A percentile compares a stretch with the other conserved stretches of the same genome.
Evolutionary conservation across 306 rosid species (phyloP).

Genomic region (Prunus armeniaca): DNA sequence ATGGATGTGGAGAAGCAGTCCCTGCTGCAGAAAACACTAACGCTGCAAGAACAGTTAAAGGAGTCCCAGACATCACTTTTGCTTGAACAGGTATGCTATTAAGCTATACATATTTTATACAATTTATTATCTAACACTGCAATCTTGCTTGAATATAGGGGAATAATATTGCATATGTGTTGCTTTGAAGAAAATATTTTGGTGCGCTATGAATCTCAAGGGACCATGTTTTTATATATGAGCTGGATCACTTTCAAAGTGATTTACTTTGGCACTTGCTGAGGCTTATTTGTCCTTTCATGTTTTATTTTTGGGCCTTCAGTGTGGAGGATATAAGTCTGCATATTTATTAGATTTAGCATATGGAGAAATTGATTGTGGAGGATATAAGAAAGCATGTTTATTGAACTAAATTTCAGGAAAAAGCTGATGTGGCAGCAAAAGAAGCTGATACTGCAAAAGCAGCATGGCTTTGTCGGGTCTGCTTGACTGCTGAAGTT

Average conservation of each 20-base stretch:
- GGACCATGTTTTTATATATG: background rate
- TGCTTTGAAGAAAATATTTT: background rate
- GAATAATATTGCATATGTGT: background rate
- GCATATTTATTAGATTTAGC: background rate
- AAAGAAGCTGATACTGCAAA: conserved; percentile 93
- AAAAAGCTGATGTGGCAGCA: conserved; percentile 66
- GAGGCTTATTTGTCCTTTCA: background rate
- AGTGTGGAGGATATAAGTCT: background rate
- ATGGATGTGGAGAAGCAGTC: conserved; percentile 87
- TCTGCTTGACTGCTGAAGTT: conserved; percentile 83
- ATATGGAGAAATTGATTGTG: background rate
- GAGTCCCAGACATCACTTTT: conserved; percentile 80
- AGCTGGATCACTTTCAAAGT: background rate
- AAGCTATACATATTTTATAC: background rate
- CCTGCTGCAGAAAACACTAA: conserved; percentile 63
- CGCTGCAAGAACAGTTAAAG: conserved; percentile 76
- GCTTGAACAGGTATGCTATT: conserved; percentile 79
- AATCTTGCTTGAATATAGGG: background rate
- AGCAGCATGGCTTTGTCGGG: conserved; percentile 92
- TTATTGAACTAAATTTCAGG: conserved; percentile 45
- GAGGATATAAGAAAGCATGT: background rate
- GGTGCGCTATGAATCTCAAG: background rate
- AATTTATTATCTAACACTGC: conserved; percentile 7
- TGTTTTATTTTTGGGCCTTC: too few species aligned
- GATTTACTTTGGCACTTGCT: background rate